Conservation (phyloP, 352 stramenopile genomes). For the Sclerospora graminicola region DNA sequence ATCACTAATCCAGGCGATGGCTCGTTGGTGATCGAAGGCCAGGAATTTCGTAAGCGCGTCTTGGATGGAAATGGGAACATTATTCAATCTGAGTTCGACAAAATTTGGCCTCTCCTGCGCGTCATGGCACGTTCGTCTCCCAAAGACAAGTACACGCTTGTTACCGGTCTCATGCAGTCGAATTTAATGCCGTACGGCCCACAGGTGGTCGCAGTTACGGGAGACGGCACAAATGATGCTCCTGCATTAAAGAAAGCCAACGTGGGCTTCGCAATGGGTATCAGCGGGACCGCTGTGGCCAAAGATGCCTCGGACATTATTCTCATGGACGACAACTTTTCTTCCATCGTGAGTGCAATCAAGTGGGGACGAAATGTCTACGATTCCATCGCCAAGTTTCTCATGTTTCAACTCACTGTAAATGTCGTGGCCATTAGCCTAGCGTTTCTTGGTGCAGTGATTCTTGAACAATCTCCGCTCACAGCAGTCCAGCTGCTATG, state of each 20-base stretch:
- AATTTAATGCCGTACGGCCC: constrained; percentile 37
- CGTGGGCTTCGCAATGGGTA: constrained; percentile 92
- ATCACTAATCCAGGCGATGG: constrained; percentile 36
- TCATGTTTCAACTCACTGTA: constrained; percentile 95
- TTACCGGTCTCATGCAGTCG: constrained; percentile 50
- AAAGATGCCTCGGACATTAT: constrained; percentile 95
- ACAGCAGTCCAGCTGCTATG: constrained; percentile 94
- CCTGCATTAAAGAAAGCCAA: constrained; percentile 92
- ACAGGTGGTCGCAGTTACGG: constrained; percentile 93
- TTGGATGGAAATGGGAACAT: constrained; percentile 44
- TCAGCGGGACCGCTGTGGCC: constrained; percentile 88
- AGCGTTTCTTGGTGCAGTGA: constrained; percentile 79
- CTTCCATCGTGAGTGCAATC: constrained; percentile 92
- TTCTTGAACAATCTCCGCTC: constrained; percentile 62
- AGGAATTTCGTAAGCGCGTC: constrained; percentile 39
- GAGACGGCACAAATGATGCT: constrained; percentile 93
- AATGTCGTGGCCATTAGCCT: constrained; percentile 89
- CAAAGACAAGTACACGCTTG: constrained; percentile 60
- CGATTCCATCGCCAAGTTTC: constrained; percentile 95
- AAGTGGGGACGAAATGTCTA: constrained; percentile 95
- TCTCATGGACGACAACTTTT: constrained; percentile 94
- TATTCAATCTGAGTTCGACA: constrained; percentile 54
- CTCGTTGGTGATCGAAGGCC: constrained; percentile 47
- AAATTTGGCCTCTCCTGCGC: constrained; percentile 57
- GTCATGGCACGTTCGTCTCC: constrained; percentile 53